Evolutionary conservation across 257 asterid genomes (phyloP).

Genomic region (Buddleja alternifolia): DNA sequence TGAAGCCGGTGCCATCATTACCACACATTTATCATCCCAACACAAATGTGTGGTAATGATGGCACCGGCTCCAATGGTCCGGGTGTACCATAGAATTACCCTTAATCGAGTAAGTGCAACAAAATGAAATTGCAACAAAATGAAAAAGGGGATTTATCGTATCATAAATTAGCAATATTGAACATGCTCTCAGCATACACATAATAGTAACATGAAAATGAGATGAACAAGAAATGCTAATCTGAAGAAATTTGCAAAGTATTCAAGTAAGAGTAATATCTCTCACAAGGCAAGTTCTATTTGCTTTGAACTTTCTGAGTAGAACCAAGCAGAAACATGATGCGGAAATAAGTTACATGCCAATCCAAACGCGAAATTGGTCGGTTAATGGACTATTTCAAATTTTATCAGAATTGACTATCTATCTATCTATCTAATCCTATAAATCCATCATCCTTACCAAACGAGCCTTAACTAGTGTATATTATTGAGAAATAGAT

Average conservation of each 20-base stretch:
- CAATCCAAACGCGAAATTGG: no score
- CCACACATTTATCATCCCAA: no score
- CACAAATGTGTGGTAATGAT: no score
- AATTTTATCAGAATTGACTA: no score
- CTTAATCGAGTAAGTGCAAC: not conserved
- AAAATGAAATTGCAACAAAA: not conserved
- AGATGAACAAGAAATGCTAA: conserved; percentile 8
- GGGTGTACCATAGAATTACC: no score
- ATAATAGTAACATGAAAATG: not conserved
- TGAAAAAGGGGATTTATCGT: not conserved
- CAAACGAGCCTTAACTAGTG: not conserved
- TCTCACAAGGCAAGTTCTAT: conserved; percentile 13
- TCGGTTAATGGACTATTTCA: no score
- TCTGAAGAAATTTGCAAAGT: not conserved
- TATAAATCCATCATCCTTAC: no score
- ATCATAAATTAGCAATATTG: not conserved
- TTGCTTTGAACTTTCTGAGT: conserved; percentile 3
- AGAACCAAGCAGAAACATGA: not conserved
- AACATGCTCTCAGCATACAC: not conserved
- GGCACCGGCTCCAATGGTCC: no score
- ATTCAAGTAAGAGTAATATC: not conserved
- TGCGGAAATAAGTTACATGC: not conserved
- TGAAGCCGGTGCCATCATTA: no score
- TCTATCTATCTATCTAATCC: no score
- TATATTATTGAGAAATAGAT: not conserved